Percentiles rank a stretch among this genome's conserved stretches.
Conservation (phyloP, 2,329 filamentous ascomycete genomes). For the Aspergillus fumigatiaffinis region DNA sequence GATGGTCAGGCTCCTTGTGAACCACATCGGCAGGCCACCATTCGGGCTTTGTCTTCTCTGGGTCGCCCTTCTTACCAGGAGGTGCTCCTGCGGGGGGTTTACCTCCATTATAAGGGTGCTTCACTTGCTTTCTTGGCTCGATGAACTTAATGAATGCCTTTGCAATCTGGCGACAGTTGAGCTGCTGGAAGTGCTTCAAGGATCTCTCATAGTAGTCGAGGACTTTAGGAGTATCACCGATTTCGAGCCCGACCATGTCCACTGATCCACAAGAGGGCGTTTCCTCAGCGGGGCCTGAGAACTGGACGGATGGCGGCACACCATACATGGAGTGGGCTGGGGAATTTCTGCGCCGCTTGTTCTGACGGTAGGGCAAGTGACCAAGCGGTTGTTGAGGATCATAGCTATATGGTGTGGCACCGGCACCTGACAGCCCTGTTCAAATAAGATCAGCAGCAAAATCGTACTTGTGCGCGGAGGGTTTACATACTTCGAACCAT, state of each 20-base stretch:
- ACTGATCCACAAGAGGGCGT: slow-evolving; percentile 13
- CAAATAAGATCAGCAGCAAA: not conserved
- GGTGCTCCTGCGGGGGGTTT: slow-evolving; percentile 30
- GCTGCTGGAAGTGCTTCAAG: slow-evolving; percentile 43
- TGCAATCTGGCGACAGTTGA: slow-evolving; percentile 43
- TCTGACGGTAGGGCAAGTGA: slow-evolving; percentile 18
- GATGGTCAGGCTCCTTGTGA: slow-evolving; percentile 49
- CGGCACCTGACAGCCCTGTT: slow-evolving; percentile 8
- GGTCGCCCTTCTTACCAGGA: slow-evolving; percentile 37
- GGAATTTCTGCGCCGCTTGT: slow-evolving; percentile 28
- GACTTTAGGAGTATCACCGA: slow-evolving; percentile 39
- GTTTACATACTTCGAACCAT: slow-evolving; percentile 24
- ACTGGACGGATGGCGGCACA: slow-evolving; percentile 15
- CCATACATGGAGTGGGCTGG: slow-evolving; percentile 12
- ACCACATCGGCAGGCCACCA: slow-evolving; percentile 44
- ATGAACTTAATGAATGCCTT: slow-evolving; percentile 47
- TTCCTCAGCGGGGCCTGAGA: slow-evolving; percentile 23
- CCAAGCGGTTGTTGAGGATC: slow-evolving; percentile 3
- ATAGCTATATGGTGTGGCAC: slow-evolving; percentile 17
- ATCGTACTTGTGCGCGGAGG: not conserved
- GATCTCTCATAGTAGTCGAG: slow-evolving; percentile 39
- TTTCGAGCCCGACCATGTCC: slow-evolving; percentile 29
- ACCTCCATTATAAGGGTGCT: slow-evolving; percentile 48
- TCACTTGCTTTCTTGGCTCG: slow-evolving; percentile 46
- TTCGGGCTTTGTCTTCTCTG: slow-evolving; percentile 43